phyloP scores from a whole-genome alignment of 352 stramenopile genomes.

The Hyaloperonospora brassicae region DNA sequence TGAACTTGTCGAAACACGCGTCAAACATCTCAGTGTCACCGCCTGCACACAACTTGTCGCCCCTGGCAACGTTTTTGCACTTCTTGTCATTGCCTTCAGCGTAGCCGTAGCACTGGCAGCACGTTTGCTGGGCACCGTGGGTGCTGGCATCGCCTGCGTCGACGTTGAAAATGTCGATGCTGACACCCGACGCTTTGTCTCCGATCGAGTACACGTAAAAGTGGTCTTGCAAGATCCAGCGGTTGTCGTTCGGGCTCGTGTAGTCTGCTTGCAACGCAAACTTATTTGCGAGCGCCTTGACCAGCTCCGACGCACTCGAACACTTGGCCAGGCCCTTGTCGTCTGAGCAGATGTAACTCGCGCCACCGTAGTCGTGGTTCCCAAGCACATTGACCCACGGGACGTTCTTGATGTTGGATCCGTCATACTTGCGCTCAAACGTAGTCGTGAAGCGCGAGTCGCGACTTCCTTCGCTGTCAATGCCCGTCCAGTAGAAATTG shows the following conservation, averaged over 20 bases:
- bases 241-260: conserved; percentile 62
- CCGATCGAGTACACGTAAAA: conserved; percentile 60
- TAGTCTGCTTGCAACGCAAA: conserved; percentile 58
- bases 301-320: conserved; percentile 35
- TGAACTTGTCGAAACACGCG: conserved; percentile 56
- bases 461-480: conserved; percentile 36
- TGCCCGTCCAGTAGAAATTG: conserved; percentile 81
- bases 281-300: conserved; percentile 41
- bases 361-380: conserved; percentile 77
- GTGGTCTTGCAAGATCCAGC: conserved; percentile 59
- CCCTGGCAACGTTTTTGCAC: conserved; percentile 46
- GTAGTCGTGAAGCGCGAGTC: conserved; percentile 55
- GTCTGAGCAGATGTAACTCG: conserved; percentile 58
- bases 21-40: conserved; percentile 50
- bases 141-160: conserved; percentile 58
- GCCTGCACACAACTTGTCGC: conserved; percentile 44
- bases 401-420: conserved; percentile 40
- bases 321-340: conserved; percentile 36
- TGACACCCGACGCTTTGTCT: conserved; percentile 34
- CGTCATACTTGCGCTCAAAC: conserved; percentile 62
- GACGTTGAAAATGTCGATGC: conserved; percentile 69
- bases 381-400: conserved; percentile 71
- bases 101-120: conserved; percentile 82
- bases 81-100: conserved; percentile 33
- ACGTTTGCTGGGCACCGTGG: conserved; percentile 63